These are phyloP conservation scores for Drechmeria coniospora DNA, from an alignment of 2,329 filamentous ascomycete species.

Conservation along the genomic window DNA sequence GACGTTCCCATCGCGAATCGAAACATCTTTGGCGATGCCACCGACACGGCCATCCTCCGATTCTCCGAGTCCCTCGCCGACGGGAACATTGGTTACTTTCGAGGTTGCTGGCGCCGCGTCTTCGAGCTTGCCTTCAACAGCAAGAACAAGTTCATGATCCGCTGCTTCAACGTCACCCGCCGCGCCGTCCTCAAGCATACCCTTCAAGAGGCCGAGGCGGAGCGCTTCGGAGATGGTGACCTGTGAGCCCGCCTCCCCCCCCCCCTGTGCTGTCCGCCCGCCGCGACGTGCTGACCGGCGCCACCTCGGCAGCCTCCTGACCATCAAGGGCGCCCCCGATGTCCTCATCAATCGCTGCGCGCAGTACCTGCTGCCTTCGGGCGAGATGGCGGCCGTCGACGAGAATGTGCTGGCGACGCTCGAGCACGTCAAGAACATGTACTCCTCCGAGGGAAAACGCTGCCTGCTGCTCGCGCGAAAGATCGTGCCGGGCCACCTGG, in stretches of 20 bases:
- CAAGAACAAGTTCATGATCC: conserved; percentile 72
- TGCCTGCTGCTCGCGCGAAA: conserved; percentile 54
- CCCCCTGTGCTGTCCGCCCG: conserved; percentile 8
- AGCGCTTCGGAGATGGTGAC: conserved; percentile 19
- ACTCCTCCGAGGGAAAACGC: conserved; percentile 52
- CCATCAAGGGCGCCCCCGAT: conserved; percentile 69
- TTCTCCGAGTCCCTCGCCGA: conserved; percentile 46
- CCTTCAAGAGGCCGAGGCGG: conserved; percentile 19
- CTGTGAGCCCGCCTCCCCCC: too few relatives aligned
- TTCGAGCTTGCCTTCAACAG: conserved; percentile 65
- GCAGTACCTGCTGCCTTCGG: conserved; percentile 38
- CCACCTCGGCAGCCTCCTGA: conserved; percentile 32
- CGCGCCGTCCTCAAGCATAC: conserved; percentile 18
- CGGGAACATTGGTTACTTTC: conserved; percentile 41
- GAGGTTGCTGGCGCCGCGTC: conserved; percentile 46
- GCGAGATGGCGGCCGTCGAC: conserved; percentile 35
- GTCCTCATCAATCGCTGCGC: conserved; percentile 51
- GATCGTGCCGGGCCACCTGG: conserved; percentile 24
- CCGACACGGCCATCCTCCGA: conserved; percentile 58
- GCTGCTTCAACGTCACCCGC: conserved; percentile 34
- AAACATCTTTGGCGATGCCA: conserved; percentile 59
- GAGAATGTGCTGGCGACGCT: conserved; percentile 27
- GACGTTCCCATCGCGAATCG: conserved; percentile 43
- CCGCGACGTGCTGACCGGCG: background rate
- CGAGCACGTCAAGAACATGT: conserved; percentile 47